phyloP scores from a whole-genome alignment of 441 rosid genomes.

The Syzygium malaccense region DNA sequence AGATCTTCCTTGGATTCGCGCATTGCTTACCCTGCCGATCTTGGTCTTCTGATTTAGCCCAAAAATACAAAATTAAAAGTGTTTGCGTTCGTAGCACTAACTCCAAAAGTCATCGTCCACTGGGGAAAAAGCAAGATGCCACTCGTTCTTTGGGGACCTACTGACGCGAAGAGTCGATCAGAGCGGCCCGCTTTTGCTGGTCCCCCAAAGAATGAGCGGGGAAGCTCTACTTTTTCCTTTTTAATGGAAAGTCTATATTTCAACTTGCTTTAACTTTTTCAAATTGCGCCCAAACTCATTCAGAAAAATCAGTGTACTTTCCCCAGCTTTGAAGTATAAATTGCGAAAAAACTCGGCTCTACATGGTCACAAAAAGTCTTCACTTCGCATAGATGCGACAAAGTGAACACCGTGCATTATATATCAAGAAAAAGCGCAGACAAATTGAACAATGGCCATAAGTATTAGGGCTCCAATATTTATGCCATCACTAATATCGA shows the following conservation, averaged over 20 bases:
- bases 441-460: not conserved
- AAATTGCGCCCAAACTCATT: too few species aligned
- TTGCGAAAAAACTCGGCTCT: not conserved
- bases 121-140: not conserved
- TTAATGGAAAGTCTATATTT: not conserved
- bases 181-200: not conserved
- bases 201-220: not conserved
- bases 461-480: not conserved
- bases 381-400: not conserved
- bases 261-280: not conserved
- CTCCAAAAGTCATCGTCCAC: not conserved
- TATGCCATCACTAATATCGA: not conserved
- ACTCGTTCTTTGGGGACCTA: not conserved
- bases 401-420: not conserved
- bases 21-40: not conserved
- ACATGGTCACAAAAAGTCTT: not conserved
- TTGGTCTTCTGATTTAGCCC: not conserved
- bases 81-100: not conserved
- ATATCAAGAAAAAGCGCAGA: rapidly evolving
- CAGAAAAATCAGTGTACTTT: rapidly evolving
- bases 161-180: not conserved
- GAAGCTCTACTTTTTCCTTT: not conserved
- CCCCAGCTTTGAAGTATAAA: rapidly evolving
- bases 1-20: not conserved
- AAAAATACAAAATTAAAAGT: not conserved